Percentiles rank a stretch among this genome's conserved stretches.
Evolutionary conservation across 2,329 filamentous ascomycete genomes (phyloP).

Genomic region (Lachnellula cervina): DNA sequence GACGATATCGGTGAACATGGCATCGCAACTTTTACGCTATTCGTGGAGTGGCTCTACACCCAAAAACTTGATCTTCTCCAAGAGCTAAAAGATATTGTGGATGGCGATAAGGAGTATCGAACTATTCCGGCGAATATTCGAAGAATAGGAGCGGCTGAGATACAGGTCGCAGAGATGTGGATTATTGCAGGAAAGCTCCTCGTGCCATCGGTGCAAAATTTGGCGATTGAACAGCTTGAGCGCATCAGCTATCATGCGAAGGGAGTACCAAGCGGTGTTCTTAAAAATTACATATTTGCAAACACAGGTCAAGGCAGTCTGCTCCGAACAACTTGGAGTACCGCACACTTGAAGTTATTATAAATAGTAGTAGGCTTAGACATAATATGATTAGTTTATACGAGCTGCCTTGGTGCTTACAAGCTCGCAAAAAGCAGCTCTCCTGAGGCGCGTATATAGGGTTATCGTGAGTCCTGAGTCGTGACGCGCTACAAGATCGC

Average conservation of each 20-base stretch:
- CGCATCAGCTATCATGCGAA: neutral
- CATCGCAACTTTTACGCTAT: neutral
- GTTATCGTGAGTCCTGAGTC: too few species aligned
- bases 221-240: neutral
- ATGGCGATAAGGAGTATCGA: too few species aligned
- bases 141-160: neutral
- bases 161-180: neutral
- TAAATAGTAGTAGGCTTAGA: too few species aligned
- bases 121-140: neutral
- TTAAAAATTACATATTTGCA: neutral
- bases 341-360: too few species aligned
- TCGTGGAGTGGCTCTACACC: slow-evolving; percentile 5
- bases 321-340: too few species aligned
- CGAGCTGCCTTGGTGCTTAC: too few species aligned
- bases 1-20: neutral
- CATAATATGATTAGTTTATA: too few species aligned
- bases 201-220: neutral
- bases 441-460: too few species aligned
- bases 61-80: neutral
- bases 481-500: too few species aligned
- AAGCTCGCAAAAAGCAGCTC: too few species aligned
- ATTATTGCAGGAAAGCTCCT: slow-evolving; percentile 5
- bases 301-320: neutral
- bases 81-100: neutral
- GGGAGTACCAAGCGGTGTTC: neutral